These are phyloP conservation scores for Colletotrichum euphorbiae DNA, from an alignment of 2,329 filamentous ascomycete genomes.

Conservation along the genomic window DNA sequence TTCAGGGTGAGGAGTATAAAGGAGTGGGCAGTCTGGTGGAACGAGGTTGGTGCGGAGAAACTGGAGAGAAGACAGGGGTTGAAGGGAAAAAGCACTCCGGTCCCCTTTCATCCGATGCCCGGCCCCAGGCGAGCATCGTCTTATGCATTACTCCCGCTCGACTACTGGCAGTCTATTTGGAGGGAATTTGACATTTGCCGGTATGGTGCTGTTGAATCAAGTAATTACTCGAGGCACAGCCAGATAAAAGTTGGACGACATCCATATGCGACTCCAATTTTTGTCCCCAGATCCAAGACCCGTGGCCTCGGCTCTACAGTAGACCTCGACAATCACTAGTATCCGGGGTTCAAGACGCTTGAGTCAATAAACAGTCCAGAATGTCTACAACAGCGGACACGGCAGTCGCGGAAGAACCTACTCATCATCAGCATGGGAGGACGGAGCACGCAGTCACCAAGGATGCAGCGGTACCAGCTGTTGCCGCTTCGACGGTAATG, in stretches of 20 bases:
- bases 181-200: not conserved
- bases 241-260: conserved; percentile 11
- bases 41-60: conserved; percentile 38
- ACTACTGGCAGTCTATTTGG: not conserved
- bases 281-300: not conserved
- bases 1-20: not conserved
- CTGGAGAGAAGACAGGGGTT: conserved; percentile 11
- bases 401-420: not conserved
- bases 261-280: not conserved
- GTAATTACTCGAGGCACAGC: not conserved
- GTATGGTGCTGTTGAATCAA: not conserved
- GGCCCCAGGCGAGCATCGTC: not conserved
- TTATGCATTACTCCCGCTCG: not conserved
- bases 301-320: not conserved
- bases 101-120: conserved; percentile 34
- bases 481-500: conserved; percentile 61
- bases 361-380: not conserved
- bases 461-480: conserved; percentile 31
- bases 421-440: not conserved
- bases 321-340: too few species aligned
- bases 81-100: conserved; percentile 17
- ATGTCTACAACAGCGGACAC: not conserved
- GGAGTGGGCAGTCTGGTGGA: conserved; percentile 6
- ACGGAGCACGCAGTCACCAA: conserved; percentile 14
- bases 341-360: not conserved